Base-by-base conservation (phyloP, 345 rosid species). In the Lenwebbia sp. region DNA sequence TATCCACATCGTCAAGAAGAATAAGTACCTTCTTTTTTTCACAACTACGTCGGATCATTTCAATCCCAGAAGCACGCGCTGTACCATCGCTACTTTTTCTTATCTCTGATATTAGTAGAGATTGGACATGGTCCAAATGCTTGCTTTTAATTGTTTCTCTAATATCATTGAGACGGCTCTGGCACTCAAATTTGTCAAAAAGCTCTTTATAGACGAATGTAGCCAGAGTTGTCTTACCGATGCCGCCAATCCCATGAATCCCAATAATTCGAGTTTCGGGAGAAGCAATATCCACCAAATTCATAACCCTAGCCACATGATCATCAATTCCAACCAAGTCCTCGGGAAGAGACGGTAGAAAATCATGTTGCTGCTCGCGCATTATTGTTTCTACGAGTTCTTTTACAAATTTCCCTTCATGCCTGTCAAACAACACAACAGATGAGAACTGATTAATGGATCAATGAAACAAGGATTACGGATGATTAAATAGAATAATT, bases 181-280 rank as follows among this genome's bases (percentile, higher is more conserved):
- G 10, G 0, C 1, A n/a, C 0, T 3, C 0, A 13, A 60, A 60
- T 0, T 60, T 2, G 37, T 13, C 0, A 13, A n/a, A 6, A n/a
- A 60, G 19, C 0, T 13, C 13, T 0, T 60, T 13, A n/a, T n/a
- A 60, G 10, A 60, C 13, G 1, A 1, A 1, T 0, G 1, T 13
- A 60, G 37, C 37, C 2, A 60, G 9, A 60, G 70, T 13, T 13
- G 70, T n/a, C 70, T 60, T 60, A n/a, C 70, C 70, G 0, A 60
- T 6, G 1, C 70, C 70, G 2, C 70, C 37, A 0, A 13, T 60
- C 17, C 70, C 70, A 1, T 4, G 13, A n/a, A 60, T n/a, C 70
- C 15, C 37, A 60, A 60, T 60, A 26, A n/a, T 60, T 13, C 2
- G 70, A 60, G 33, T 8, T 3, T n/a, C 9, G 0, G 2, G 1